Conservation (phyloP, 2,329 filamentous ascomycete species). For the Rhynchosporium graminicola region DNA sequence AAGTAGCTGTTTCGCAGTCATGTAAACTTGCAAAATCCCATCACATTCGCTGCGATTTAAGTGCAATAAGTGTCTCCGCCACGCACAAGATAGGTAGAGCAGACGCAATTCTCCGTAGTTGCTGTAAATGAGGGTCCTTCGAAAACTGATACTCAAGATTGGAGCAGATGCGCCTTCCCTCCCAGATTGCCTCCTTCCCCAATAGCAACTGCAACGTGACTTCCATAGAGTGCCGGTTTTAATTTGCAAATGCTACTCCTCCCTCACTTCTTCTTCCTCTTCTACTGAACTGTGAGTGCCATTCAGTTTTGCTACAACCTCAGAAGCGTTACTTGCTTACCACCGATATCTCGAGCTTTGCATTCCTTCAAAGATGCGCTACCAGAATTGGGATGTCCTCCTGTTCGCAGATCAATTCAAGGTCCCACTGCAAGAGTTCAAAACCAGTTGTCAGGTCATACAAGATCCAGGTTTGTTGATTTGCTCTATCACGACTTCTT, state of each 20-base stretch:
- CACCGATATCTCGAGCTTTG: background rate
- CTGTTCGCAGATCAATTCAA: slow-evolving; percentile 69
- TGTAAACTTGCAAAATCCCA: too few relatives aligned
- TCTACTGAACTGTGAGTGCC: slow-evolving; percentile 11
- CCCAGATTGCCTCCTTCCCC: too few relatives aligned
- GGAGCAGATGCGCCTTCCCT: too few relatives aligned
- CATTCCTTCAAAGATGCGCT: slow-evolving; percentile 62
- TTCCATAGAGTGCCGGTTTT: background rate
- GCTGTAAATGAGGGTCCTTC: too few relatives aligned
- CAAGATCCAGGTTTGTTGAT: slow-evolving; percentile 46
- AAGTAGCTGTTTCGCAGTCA: too few relatives aligned
- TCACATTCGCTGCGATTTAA: too few relatives aligned
- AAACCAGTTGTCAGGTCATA: slow-evolving; percentile 71
- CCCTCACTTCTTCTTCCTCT: slow-evolving; percentile 6
- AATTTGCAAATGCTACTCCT: background rate
- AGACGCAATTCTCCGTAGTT: too few relatives aligned
- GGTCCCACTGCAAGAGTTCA: slow-evolving; percentile 79
- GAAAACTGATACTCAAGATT: too few relatives aligned
- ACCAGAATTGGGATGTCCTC: slow-evolving; percentile 83
- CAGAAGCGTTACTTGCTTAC: slow-evolving; percentile 16
- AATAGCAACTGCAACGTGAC: background rate
- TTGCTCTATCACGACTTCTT: background rate
- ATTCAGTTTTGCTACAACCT: slow-evolving; percentile 13
- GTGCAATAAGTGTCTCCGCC: too few relatives aligned
- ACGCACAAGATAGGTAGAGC: too few relatives aligned